Conservation (phyloP, 2,329 filamentous ascomycete species). For the Sporothrix variecibatus region DNA sequence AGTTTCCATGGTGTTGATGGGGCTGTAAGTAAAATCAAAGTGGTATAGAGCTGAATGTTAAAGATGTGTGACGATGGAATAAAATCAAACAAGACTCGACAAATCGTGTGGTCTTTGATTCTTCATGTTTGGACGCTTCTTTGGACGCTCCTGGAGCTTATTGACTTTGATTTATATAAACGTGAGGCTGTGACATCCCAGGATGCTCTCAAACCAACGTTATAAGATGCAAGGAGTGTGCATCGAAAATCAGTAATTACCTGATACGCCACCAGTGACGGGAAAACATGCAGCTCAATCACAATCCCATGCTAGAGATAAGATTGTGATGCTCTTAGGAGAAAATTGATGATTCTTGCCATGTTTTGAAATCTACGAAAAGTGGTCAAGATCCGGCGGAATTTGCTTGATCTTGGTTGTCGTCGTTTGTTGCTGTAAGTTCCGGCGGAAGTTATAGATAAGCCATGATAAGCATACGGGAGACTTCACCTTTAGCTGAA, state of each 20-base stretch:
- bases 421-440: neutral
- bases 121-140: neutral
- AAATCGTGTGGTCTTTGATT: neutral
- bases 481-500: neutral
- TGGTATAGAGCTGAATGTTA: neutral
- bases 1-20: slow-evolving; percentile 6
- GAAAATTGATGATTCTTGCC: neutral
- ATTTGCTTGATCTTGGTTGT: neutral
- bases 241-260: too few species aligned
- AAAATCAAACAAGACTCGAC: neutral
- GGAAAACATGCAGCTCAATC: neutral
- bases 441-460: neutral
- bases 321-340: neutral
- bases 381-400: neutral
- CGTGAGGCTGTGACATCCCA: neutral
- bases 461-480: neutral
- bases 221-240: neutral
- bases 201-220: neutral
- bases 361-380: neutral
- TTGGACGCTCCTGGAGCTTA: neutral
- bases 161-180: neutral
- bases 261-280: neutral
- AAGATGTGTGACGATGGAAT: neutral
- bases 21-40: neutral
- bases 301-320: neutral